Percentiles rank a stretch among this genome's conserved stretches.
phyloP scores from a whole-genome alignment of 2,329 filamentous ascomycete genomes.

The Colletotrichum sp. region DNA sequence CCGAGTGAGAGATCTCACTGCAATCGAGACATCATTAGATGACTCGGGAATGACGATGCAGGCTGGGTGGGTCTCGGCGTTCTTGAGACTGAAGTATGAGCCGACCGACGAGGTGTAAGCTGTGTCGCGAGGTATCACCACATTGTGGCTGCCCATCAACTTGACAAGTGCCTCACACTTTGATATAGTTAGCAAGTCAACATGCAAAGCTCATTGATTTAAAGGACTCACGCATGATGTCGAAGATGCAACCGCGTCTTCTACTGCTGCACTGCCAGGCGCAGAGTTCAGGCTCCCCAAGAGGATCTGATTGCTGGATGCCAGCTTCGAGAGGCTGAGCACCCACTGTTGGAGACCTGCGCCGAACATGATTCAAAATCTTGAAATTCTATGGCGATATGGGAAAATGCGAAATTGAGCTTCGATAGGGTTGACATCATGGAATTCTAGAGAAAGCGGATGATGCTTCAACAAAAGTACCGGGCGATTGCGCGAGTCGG shows the following conservation, averaged over 20 bases:
- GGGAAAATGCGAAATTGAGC: too few relatives aligned
- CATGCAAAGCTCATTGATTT: neutral
- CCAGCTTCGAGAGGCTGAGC: neutral
- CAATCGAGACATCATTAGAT: constrained; percentile 10
- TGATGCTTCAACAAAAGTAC: neutral
- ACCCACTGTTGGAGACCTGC: neutral
- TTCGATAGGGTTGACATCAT: accelerated
- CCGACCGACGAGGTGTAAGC: neutral
- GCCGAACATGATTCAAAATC: neutral
- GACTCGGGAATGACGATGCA: constrained; percentile 17
- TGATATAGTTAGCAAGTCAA: neutral
- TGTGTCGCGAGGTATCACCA: neutral
- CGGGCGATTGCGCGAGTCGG: neutral
- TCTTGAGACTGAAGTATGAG: neutral
- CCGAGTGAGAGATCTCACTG: neutral
- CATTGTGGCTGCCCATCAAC: neutral
- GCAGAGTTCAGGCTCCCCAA: neutral
- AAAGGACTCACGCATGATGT: neutral
- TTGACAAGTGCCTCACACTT: neutral
- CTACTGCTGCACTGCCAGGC: neutral
- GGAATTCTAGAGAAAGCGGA: neutral
- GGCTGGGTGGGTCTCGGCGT: neutral
- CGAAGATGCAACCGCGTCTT: neutral
- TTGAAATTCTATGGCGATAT: neutral
- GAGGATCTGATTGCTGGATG: neutral